Percentiles rank a stretch among this genome's conserved stretches.
These are phyloP conservation scores for Tulasnella calospora DNA, from an alignment of 768 basidiomycete genomes.

Conservation along the genomic window DNA sequence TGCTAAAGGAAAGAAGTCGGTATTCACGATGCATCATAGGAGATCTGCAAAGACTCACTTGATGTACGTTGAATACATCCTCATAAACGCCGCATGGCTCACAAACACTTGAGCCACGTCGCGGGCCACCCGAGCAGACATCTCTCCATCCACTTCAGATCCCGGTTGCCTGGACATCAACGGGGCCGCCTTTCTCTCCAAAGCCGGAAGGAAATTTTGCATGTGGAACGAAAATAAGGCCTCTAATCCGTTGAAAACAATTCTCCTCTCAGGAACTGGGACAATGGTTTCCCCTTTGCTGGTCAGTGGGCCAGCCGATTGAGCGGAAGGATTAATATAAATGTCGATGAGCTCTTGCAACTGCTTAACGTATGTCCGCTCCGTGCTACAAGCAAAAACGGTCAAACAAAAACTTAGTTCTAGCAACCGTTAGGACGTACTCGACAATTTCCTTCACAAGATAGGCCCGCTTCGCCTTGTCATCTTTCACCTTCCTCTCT, in stretches of 20 bases:
- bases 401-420: constrained; percentile 26
- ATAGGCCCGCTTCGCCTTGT: constrained; percentile 75
- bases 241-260: constrained; percentile 89
- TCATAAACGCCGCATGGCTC: constrained; percentile 95
- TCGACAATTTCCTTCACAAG: constrained; percentile 87
- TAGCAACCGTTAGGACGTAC: constrained; percentile 46
- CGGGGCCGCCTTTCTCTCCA: constrained; percentile 71
- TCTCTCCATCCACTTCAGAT: constrained; percentile 63
- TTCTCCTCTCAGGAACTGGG: constrained; percentile 76
- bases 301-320: constrained; percentile 57
- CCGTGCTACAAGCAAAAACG: constrained; percentile 56
- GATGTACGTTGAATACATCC: constrained; percentile 97
- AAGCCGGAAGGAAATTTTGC: constrained; percentile 84
- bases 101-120: constrained; percentile 84
- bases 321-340: constrained; percentile 81
- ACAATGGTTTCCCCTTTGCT: constrained; percentile 73
- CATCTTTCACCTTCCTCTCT: constrained; percentile 87
- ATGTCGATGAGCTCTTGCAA: constrained; percentile 91
- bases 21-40: constrained; percentile 6
- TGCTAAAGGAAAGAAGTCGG: constrained; percentile 46
- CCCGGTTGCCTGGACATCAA: constrained; percentile 52
- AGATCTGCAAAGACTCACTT: constrained; percentile 53
- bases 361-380: constrained; percentile 91
- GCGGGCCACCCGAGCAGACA: constrained; percentile 70
- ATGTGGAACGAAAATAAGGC: constrained; percentile 87